Evolutionary conservation across 768 basidiomycete species (phyloP).

Genomic region (Tricholomella constricta): DNA sequence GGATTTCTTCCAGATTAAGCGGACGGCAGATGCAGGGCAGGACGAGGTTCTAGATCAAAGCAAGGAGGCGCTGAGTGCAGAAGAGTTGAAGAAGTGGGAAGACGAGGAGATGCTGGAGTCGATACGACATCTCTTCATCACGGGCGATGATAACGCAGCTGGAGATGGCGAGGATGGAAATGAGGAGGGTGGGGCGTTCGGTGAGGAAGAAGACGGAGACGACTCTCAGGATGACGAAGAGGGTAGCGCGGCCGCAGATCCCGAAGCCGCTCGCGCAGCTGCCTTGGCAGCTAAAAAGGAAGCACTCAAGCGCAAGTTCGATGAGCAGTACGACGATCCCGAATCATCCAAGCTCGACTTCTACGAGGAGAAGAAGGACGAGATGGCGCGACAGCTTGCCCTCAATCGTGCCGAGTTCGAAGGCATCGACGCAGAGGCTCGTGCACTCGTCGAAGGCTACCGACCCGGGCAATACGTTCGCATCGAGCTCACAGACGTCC

Average conservation of each 20-base stretch:
- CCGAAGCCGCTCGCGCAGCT: slow-evolving; percentile 43
- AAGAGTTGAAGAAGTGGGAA: slow-evolving; percentile 74
- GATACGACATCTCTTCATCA: slow-evolving; percentile 88
- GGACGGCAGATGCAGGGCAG: slow-evolving; percentile 32
- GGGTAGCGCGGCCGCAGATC: slow-evolving; percentile 18
- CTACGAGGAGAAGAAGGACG: slow-evolving; percentile 90
- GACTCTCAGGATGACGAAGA: slow-evolving; percentile 18
- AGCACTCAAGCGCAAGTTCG: slow-evolving; percentile 90
- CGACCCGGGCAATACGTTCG: slow-evolving; percentile 92
- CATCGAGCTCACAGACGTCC: slow-evolving; percentile 81
- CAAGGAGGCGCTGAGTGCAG: slow-evolving; percentile 56
- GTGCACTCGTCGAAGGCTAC: slow-evolving; percentile 87
- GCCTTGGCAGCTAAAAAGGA: slow-evolving; percentile 87
- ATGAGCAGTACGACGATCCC: slow-evolving; percentile 94
- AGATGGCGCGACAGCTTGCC: slow-evolving; percentile 81
- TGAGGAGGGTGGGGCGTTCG: slow-evolving; percentile 43
- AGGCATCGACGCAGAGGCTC: slow-evolving; percentile 71
- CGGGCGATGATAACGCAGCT: slow-evolving; percentile 44
- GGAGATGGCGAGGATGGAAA: slow-evolving; percentile 41
- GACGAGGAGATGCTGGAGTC: slow-evolving; percentile 85
- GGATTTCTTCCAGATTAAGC: slow-evolving; percentile 73
- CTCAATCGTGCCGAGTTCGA: slow-evolving; percentile 88
- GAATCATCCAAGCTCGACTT: slow-evolving; percentile 80
- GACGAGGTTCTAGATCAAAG: slow-evolving; percentile 66
- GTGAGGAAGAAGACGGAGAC: slow-evolving; percentile 37